Base-by-base conservation (phyloP, 2,329 filamentous ascomycete genomes). In the Scolecobasidium constrictum region DNA sequence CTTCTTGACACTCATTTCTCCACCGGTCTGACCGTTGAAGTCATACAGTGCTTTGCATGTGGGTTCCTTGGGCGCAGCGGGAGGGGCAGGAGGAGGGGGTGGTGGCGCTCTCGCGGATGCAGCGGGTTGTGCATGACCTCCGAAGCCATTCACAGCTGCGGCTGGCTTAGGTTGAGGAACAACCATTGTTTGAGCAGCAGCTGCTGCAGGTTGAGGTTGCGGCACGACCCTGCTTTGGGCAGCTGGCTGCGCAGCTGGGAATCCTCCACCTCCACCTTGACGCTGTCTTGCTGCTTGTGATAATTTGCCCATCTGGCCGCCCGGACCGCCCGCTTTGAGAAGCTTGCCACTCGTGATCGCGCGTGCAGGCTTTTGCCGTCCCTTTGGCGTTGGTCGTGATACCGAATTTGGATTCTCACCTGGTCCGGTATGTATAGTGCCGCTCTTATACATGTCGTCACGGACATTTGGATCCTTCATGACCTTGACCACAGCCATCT, bases 261-360 rank as follows among this genome's bases (percentile, higher is more conserved):
- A 31, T n/a, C n/a, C 9, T n/a, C n/a, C n/a, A n/a, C n/a, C n/a
- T n/a, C n/a, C n/a, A n/a, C n/a, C n/a, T 51, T 59, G 56, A 44
- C 65, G 55, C 46, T 71, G 62, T 44, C 66, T 68, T 51, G 63
- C 62, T 52, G 78, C 73, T 9, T 7, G 9, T 31, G 26, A 31
- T 46, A 83, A 59, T 58, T 87, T 85, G 13, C 86, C 85, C 19
- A 83, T 85, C 45, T 80, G 78, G 42, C 86, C 86, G 43, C 78
- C 78, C 37, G 86, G 87, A n/a, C 86, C 86, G 49, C 88, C 87
- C 40, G 85, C 87, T 60, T 81, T 86, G 56, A 98, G 84, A 38
- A 98, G 77, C 61, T 94, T 94, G 49, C 92, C 92, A 52, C 81
- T 84, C 2, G 86, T 95, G 54, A 98, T 94, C 2, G 92, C 88